Conservation (phyloP, 768 basidiomycete species). For the Tylopilus sp. region DNA sequence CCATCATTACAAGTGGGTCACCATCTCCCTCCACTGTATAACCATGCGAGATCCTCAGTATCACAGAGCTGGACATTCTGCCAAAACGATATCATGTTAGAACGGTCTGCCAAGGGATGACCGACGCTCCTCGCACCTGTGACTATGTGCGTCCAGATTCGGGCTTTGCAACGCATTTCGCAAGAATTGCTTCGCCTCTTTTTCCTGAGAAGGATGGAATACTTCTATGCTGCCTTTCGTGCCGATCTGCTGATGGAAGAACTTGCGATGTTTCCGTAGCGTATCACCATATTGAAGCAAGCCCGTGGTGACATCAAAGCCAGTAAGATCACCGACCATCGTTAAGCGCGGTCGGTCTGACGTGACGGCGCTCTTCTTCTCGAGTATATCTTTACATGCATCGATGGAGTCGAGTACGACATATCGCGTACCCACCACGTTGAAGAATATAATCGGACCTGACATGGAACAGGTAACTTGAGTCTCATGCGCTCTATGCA, state of each 20-base stretch:
- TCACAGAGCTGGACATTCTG: slow-evolving; percentile 34
- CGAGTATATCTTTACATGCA: slow-evolving; percentile 19
- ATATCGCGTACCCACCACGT: slow-evolving; percentile 41
- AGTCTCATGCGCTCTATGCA: neutral
- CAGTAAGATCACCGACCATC: slow-evolving; percentile 14
- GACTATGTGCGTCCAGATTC: neutral
- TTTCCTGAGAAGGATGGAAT: slow-evolving; percentile 2
- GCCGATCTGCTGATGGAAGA: too few relatives aligned
- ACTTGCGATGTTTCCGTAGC: neutral
- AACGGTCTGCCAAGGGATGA: neutral
- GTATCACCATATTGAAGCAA: slow-evolving; percentile 9
- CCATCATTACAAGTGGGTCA: slow-evolving; percentile 32
- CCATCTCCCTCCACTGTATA: slow-evolving; percentile 26
- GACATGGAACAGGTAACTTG: slow-evolving; percentile 11
- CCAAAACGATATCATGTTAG: neutral
- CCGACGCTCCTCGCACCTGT: neutral
- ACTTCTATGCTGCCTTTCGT: neutral
- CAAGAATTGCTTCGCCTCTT: neutral
- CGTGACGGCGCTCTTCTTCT: slow-evolving; percentile 5
- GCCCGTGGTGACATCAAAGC: neutral
- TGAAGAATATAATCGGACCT: slow-evolving; percentile 5
- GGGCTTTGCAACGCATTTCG: neutral
- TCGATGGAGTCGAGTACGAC: slow-evolving; percentile 47
- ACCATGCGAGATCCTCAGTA: slow-evolving; percentile 35
- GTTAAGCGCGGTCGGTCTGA: slow-evolving; percentile 4